Conservation (phyloP, 2,329 filamentous ascomycete species). For the Stenocarpella maydis region DNA sequence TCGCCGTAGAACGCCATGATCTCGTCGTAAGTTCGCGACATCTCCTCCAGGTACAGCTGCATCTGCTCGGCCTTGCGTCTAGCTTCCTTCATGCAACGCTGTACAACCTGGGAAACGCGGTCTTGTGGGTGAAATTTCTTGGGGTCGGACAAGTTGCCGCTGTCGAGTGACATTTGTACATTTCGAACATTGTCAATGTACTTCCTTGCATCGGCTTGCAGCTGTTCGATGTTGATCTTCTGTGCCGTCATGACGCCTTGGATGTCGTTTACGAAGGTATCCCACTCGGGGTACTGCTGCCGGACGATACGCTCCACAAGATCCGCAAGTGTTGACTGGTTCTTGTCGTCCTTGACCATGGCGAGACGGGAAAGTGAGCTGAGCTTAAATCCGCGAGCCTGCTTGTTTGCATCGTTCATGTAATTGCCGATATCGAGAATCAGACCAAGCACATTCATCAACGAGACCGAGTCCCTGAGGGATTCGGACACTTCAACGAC, state of each 20-base stretch:
- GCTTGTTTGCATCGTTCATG: slow-evolving; percentile 99
- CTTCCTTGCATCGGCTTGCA: slow-evolving; percentile 84
- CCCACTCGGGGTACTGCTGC: slow-evolving; percentile 96
- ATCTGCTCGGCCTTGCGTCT: slow-evolving; percentile 95
- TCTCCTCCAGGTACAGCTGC: slow-evolving; percentile 91
- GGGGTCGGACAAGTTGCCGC: slow-evolving; percentile 91
- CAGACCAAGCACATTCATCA: slow-evolving; percentile 95
- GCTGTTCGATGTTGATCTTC: slow-evolving; percentile 94
- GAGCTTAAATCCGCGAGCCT: slow-evolving; percentile 96
- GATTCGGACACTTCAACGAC: slow-evolving; percentile 90
- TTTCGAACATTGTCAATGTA: slow-evolving; percentile 97
- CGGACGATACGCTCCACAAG: slow-evolving; percentile 96
- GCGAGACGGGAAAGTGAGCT: slow-evolving; percentile 90
- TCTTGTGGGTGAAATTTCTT: slow-evolving; percentile 99
- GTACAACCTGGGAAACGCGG: slow-evolving; percentile 88
- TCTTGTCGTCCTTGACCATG: slow-evolving; percentile 99
- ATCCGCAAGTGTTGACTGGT: slow-evolving; percentile 94
- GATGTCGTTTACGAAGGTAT: slow-evolving; percentile 87
- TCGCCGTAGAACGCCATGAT: slow-evolving; percentile 98
- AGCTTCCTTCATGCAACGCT: slow-evolving; percentile 95
- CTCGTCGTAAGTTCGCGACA: slow-evolving; percentile 89
- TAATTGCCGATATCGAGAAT: slow-evolving; percentile 99
- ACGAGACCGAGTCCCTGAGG: slow-evolving; percentile 85
- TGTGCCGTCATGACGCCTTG: slow-evolving; percentile 77
- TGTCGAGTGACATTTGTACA: slow-evolving; percentile 89